These are phyloP conservation scores for Amanita pallidorosea DNA, from an alignment of 768 basidiomycete genomes.

Conservation along the genomic window DNA sequence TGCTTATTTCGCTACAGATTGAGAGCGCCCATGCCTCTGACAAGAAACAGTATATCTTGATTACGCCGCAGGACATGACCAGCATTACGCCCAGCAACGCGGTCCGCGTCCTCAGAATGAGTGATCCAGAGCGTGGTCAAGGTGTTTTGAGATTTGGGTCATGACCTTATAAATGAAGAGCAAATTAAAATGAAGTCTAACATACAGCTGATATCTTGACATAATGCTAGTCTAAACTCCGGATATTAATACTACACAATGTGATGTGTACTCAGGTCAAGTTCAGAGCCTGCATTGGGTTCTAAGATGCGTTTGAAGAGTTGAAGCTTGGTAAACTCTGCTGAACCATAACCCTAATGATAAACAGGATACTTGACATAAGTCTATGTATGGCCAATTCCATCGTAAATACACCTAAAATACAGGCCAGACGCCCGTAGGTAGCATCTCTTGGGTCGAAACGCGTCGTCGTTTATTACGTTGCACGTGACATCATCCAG, in stretches of 20 bases:
- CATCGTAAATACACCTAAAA: too few relatives aligned
- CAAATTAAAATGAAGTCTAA: not conserved
- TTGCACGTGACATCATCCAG: too few relatives aligned
- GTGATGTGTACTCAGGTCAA: too few relatives aligned
- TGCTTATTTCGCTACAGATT: slow-evolving; percentile 39
- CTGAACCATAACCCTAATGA: too few relatives aligned
- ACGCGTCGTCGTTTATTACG: too few relatives aligned
- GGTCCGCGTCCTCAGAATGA: slow-evolving; percentile 71
- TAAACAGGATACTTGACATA: too few relatives aligned
- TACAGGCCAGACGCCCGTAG: too few relatives aligned
- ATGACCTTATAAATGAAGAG: not conserved
- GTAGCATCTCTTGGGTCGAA: too few relatives aligned
- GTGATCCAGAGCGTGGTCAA: slow-evolving; percentile 67
- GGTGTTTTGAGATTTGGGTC: slow-evolving; percentile 24
- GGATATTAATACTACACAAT: not conserved
- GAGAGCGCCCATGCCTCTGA: slow-evolving; percentile 82
- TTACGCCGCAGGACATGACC: slow-evolving; percentile 92
- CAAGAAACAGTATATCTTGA: slow-evolving; percentile 88
- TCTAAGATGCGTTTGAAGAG: too few relatives aligned
- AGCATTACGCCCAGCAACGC: slow-evolving; percentile 56
- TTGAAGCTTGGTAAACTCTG: too few relatives aligned
- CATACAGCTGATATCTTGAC: not conserved
- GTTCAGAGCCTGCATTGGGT: too few relatives aligned
- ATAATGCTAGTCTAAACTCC: not conserved
- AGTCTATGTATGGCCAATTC: too few relatives aligned